phyloP scores from a whole-genome alignment of 2,329 filamentous ascomycete species.

The Orbilia quercus region DNA sequence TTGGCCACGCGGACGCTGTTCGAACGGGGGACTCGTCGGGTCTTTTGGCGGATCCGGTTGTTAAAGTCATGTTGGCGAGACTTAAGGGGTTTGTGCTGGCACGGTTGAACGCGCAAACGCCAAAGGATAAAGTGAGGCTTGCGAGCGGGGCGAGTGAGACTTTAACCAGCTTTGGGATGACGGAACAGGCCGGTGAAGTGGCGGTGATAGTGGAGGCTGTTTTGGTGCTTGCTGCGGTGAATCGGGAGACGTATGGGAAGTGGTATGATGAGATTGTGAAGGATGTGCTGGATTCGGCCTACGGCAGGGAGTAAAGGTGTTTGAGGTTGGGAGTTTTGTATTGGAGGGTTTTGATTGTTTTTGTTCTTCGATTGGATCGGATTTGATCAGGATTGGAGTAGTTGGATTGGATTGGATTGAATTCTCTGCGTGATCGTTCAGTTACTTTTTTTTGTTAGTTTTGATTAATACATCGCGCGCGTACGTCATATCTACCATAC shows the following conservation, averaged over 20 bases:
- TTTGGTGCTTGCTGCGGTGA: conserved; percentile 49
- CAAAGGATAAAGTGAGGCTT: conserved; percentile 58
- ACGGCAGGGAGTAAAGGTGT: conserved; percentile 9
- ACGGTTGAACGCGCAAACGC: conserved; percentile 57
- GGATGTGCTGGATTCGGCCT: conserved; percentile 16
- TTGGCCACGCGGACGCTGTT: conserved; percentile 53
- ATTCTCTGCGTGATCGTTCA: conserved; percentile 5
- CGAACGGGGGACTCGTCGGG: conserved; percentile 49
- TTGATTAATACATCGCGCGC: background rate
- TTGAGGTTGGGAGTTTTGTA: conserved; percentile 20
- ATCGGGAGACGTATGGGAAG: conserved; percentile 56
- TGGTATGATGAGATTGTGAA: conserved; percentile 58
- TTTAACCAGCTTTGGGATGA: conserved; percentile 58
- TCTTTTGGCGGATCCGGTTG: conserved; percentile 57
- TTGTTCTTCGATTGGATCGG: conserved; percentile 16
- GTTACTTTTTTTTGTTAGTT: conserved; percentile 14
- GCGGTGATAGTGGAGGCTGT: conserved; percentile 55
- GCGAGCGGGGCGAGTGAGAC: conserved; percentile 58
- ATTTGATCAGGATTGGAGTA: conserved; percentile 28
- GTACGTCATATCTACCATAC: background rate
- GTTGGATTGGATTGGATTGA: conserved; percentile 28
- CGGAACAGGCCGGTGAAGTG: conserved; percentile 59
- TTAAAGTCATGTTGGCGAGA: conserved; percentile 58
- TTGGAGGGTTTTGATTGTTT: conserved; percentile 25
- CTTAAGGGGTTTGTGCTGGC: conserved; percentile 57